phyloP scores from a whole-genome alignment of 306 rosid genomes.

The Boehmeria nivea region DNA sequence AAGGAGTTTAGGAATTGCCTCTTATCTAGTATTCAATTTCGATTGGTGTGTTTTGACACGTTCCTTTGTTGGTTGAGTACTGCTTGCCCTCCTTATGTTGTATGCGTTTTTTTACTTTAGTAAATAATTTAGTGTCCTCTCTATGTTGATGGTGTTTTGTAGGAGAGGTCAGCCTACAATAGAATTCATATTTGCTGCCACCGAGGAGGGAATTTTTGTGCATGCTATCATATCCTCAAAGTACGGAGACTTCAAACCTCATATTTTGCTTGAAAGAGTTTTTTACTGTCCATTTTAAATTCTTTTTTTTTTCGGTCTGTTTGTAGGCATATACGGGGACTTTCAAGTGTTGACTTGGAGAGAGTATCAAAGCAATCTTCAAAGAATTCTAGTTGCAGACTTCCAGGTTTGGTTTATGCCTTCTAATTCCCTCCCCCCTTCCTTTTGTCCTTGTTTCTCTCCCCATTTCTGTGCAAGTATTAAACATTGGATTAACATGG shows the following conservation, averaged over 20 bases:
- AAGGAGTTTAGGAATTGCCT: too few species aligned
- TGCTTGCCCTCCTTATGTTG: too few species aligned
- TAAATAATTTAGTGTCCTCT: too few species aligned
- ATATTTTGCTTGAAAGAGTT: constrained; percentile 7
- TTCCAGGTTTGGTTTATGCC: constrained; percentile 73
- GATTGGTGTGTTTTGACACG: too few species aligned
- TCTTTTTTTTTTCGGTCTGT: not conserved
- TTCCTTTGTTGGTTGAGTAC: too few species aligned
- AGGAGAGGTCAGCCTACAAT: constrained; percentile 89
- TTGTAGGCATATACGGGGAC: constrained; percentile 73
- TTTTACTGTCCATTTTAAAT: not conserved
- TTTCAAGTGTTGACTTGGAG: constrained; percentile 66
- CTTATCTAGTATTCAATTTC: too few species aligned
- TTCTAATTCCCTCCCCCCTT: too few species aligned
- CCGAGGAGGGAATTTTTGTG: constrained; percentile 82
- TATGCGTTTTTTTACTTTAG: too few species aligned
- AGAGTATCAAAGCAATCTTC: constrained; percentile 55
- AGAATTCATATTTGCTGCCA: constrained; percentile 88
- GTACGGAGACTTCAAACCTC: constrained; percentile 34
- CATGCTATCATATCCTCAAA: constrained; percentile 82
- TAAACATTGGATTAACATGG: not conserved
- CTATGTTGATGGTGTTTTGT: too few species aligned
- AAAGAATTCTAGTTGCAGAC: constrained; percentile 41
- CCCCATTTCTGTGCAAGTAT: not conserved
- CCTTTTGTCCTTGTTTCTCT: too few species aligned